Base-by-base conservation (phyloP, 2,329 filamentous ascomycete species). In the Ophiosphaerella narmari region DNA sequence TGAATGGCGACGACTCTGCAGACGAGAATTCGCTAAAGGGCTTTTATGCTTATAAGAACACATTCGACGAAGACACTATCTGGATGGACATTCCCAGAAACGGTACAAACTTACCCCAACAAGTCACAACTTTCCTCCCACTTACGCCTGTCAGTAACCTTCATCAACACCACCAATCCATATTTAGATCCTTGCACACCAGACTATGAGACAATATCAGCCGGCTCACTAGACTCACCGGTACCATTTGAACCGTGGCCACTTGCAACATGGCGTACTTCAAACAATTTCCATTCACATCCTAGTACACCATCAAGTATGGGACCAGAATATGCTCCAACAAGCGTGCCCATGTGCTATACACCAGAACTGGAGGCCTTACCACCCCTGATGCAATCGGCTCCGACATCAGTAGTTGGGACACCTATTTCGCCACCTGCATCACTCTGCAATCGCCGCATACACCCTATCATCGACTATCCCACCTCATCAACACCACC, bases 1-100 rank as follows among this genome's bases (percentile, higher is more conserved):
- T 87, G 83, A 87, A 86, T 51, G 79, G 80, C 41, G 72, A 73
- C 12, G 74, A 76, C 38, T 71, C 71, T 4, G 68, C 67, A 14
- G 67, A 70, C 21, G 75, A 77, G 37, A 78, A 76, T 32, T 77
- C 75, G 42, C 71, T 86, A 53, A 82, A 82, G 53, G 80, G 81
- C 14, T 87, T 86, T 67, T 87, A 86, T 65, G 82, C 82, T 21
- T 86, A 87, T 69, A 85, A 84, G 64, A 84, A 86, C 70, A 86
- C 84, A 2, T 87, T 87, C 60, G 77, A 80, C 50, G 77, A 83
- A 50, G 75, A 82, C 51, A 83, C 78, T 50, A 75, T 82, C n/a
- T 87, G 84, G 84, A 74, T 86, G 31, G 80, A 84, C 52, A 80
- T 86, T 29, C 84, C 84, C 2, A 82, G 79, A 59, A 77, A 83